Evolutionary conservation across 2,329 filamentous ascomycete species (phyloP).

Genomic region (Stemphylium lycopersici): DNA sequence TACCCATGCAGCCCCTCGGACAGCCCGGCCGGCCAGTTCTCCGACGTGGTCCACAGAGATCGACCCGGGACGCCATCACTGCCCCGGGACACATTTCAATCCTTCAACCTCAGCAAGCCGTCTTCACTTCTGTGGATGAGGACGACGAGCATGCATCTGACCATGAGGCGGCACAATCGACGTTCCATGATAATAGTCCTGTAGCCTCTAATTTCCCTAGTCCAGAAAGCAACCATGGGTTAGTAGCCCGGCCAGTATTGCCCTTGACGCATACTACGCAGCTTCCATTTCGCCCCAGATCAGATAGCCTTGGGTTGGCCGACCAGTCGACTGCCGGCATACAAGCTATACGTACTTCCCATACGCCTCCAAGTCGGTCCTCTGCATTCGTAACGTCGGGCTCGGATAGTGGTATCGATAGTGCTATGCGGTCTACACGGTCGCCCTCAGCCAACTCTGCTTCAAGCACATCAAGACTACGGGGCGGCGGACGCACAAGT

Average conservation of each 20-base stretch:
- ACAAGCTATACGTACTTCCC: constrained; percentile 11
- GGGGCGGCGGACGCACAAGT: constrained; percentile 16
- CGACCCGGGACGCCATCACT: constrained; percentile 38
- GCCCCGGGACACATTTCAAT: constrained; percentile 33
- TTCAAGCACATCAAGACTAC: constrained; percentile 21
- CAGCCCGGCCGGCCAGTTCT: constrained; percentile 28
- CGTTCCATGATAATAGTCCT: constrained; percentile 1
- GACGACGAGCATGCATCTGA: constrained; percentile 15
- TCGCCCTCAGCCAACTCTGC: constrained; percentile 10
- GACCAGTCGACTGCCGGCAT: constrained; percentile 3
- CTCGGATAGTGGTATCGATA: constrained; percentile 14
- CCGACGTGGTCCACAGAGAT: constrained; percentile 39
- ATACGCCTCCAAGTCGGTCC: constrained; percentile 12
- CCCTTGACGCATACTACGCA: constrained; percentile 16
- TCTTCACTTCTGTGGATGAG: constrained; percentile 25
- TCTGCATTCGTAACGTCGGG: constrained; percentile 10
- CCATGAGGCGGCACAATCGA: neutral
- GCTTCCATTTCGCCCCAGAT: constrained; percentile 32
- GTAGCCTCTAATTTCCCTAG: neutral
- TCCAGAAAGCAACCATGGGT: constrained; percentile 2
- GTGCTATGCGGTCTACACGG: neutral
- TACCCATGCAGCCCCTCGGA: constrained; percentile 8
- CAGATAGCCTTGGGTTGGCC: neutral
- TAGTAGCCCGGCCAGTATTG: constrained; percentile 3
- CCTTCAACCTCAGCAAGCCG: constrained; percentile 33